Evolutionary conservation across 2,329 filamentous ascomycete genomes (phyloP).

Genomic region (Alternaria incomplexa): DNA sequence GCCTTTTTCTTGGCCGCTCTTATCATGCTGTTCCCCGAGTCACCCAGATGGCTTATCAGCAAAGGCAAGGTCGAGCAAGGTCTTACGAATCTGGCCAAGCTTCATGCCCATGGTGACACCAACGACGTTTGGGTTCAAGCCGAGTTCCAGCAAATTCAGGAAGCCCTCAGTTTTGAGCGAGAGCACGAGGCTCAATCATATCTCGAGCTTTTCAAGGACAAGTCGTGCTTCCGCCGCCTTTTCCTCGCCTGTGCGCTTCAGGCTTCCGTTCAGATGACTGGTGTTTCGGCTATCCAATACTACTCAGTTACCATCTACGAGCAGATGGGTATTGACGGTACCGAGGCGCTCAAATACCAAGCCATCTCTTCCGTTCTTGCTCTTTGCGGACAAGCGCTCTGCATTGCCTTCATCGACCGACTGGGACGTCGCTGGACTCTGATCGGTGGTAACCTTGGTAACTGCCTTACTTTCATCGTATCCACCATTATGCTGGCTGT

Average conservation of each 20-base stretch:
- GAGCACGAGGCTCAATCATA: constrained; percentile 74
- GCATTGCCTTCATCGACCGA: constrained; percentile 72
- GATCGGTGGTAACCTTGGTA: constrained; percentile 74
- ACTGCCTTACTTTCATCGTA: constrained; percentile 75
- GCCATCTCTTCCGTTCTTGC: constrained; percentile 76
- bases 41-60: constrained; percentile 73
- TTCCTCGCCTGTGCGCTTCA: constrained; percentile 74
- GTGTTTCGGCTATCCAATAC: constrained; percentile 70
- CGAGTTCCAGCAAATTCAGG: constrained; percentile 74
- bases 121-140: constrained; percentile 73
- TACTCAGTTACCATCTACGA: constrained; percentile 71
- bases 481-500: constrained; percentile 62
- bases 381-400: constrained; percentile 70
- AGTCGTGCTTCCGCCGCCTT: constrained; percentile 72
- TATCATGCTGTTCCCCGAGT: constrained; percentile 76
- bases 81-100: constrained; percentile 68
- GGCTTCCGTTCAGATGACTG: constrained; percentile 77
- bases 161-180: constrained; percentile 69
- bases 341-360: constrained; percentile 75
- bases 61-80: constrained; percentile 70
- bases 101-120: constrained; percentile 72
- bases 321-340: constrained; percentile 70
- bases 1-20: constrained; percentile 68
- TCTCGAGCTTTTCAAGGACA: constrained; percentile 69
- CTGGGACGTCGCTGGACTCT: constrained; percentile 75